These are phyloP conservation scores for Pseudozyma hubeiensis DNA, from an alignment of 1,284 basidiomycete genomes.

Conservation along the genomic window DNA sequence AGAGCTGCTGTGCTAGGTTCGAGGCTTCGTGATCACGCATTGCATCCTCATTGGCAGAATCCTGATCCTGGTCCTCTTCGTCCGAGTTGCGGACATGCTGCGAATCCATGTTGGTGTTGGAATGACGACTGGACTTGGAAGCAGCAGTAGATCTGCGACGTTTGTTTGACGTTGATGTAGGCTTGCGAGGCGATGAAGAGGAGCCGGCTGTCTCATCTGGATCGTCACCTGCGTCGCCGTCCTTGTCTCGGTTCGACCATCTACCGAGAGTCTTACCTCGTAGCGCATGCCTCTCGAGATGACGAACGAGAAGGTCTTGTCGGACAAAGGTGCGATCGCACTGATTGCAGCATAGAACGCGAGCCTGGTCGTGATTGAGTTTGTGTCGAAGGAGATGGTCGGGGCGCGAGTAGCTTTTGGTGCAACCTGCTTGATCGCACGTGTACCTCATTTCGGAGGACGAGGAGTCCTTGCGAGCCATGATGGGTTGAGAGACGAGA, in stretches of 20 bases:
- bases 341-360: conserved; percentile 51
- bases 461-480: conserved; percentile 39
- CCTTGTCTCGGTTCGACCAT: conserved; percentile 52
- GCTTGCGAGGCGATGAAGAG: conserved; percentile 14
- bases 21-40: not conserved
- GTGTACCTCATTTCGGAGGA: conserved; percentile 52
- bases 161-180: conserved; percentile 11
- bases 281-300: conserved; percentile 54
- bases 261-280: conserved; percentile 55
- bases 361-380: conserved; percentile 55
- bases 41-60: conserved; percentile 4
- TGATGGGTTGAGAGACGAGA: not conserved
- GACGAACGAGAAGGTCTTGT: conserved; percentile 55
- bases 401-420: conserved; percentile 54
- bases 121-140: conserved; percentile 10
- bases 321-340: conserved; percentile 61
- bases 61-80: conserved; percentile 14
- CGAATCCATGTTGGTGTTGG: not conserved
- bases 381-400: conserved; percentile 59
- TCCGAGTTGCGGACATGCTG: not conserved
- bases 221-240: conserved; percentile 32
- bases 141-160: conserved; percentile 16
- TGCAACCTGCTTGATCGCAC: conserved; percentile 52
- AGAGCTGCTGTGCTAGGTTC: not conserved
- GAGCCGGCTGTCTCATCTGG: conserved; percentile 15